Percentiles rank a stretch among this genome's conserved stretches.
Conservation (phyloP, 2,329 filamentous ascomycete genomes). For the Fragosphaeria purpurea region DNA sequence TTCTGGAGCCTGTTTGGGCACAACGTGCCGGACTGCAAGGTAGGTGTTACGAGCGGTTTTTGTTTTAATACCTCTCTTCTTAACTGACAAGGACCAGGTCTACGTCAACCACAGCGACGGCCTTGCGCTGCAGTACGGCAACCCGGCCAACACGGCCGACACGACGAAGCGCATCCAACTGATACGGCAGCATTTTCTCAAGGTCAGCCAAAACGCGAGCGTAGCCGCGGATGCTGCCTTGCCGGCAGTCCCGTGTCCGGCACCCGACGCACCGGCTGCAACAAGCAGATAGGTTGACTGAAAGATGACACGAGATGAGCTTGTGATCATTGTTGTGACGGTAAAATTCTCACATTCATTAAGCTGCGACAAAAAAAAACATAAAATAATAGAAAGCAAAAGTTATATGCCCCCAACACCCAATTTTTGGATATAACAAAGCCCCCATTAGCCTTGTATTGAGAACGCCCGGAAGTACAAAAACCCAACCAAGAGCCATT, state of each 20-base stretch:
- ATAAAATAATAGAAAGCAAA: too few relatives aligned
- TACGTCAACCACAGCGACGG: constrained; percentile 34
- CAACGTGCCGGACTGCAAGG: constrained; percentile 32
- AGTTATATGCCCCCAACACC: too few relatives aligned
- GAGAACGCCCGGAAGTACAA: too few relatives aligned
- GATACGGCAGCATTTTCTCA: constrained; percentile 33
- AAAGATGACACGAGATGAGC: too few relatives aligned
- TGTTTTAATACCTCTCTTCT: not conserved
- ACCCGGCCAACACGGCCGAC: constrained; percentile 29
- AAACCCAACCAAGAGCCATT: too few relatives aligned
- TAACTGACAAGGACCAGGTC: constrained; percentile 21
- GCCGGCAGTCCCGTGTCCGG: constrained; percentile 29
- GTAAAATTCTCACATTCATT: too few relatives aligned
- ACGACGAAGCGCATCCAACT: constrained; percentile 28
- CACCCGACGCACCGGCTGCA: constrained; percentile 2
- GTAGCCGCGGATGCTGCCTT: constrained; percentile 24
- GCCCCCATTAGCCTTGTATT: too few relatives aligned
- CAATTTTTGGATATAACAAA: too few relatives aligned
- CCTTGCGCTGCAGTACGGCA: constrained; percentile 34
- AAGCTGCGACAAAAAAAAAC: too few relatives aligned
- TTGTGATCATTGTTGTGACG: too few relatives aligned
- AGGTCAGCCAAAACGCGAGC: constrained; percentile 25
- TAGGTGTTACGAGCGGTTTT: too few relatives aligned
- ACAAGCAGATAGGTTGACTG: too few relatives aligned
- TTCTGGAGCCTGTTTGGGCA: constrained; percentile 39